These are phyloP conservation scores for Boletellus sp. DNA, from an alignment of 768 basidiomycete genomes.

Conservation along the genomic window DNA sequence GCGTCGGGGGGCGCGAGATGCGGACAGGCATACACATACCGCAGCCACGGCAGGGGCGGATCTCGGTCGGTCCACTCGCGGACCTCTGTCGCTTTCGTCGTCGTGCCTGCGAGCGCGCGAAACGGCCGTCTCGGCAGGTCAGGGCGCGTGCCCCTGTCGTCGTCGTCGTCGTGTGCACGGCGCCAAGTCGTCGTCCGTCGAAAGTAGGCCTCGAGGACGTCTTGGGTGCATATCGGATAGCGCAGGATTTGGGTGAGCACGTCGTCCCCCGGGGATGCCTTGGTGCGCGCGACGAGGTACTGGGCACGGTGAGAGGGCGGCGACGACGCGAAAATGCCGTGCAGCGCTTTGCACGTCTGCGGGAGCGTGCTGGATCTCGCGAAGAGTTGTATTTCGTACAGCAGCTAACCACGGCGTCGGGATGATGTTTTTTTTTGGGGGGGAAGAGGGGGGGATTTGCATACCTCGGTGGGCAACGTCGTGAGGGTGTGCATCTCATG, in stretches of 20 bases:
- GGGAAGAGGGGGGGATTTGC: background rate
- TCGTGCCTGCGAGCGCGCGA: conserved; percentile 39
- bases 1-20: conserved; percentile 42
- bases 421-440: background rate
- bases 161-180: background rate
- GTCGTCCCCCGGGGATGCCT: conserved; percentile 10
- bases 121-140: conserved; percentile 71
- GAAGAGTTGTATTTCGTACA: conserved; percentile 73
- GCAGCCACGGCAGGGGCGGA: conserved; percentile 61
- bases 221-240: conserved; percentile 36
- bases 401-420: conserved; percentile 46
- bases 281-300: conserved; percentile 51
- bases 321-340: conserved; percentile 51
- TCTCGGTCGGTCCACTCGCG: conserved; percentile 45
- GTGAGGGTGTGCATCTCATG: conserved; percentile 23
- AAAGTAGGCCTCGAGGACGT: conserved; percentile 47
- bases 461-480: conserved; percentile 36
- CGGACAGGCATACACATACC: conserved; percentile 47
- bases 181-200: conserved; percentile 4
- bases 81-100: conserved; percentile 1
- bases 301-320: conserved; percentile 58
- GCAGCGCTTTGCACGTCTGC: conserved; percentile 48
- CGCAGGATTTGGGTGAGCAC: conserved; percentile 47
- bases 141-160: conserved; percentile 18
- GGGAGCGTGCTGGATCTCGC: conserved; percentile 67